Evolutionary conservation across 345 rosid genomes (phyloP).

Genomic region (Melastoma malabathricum): DNA sequence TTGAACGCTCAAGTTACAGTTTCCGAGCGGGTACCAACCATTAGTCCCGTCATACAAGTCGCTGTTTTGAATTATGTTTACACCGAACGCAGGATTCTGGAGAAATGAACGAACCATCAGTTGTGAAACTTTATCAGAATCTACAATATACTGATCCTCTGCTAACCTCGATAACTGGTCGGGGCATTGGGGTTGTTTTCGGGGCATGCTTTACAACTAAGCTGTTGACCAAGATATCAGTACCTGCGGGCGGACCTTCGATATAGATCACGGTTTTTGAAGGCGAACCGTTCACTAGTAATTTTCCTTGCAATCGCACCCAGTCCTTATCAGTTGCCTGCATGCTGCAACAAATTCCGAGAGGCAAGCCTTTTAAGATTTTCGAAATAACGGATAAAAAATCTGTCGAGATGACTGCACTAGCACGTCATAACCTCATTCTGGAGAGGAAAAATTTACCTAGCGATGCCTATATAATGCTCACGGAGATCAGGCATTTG

Average conservation of each 20-base stretch:
- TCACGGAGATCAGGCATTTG: slow-evolving; percentile 55
- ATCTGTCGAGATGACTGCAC: too few relatives aligned
- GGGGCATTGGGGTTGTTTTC: slow-evolving; percentile 48
- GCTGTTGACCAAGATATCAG: slow-evolving; percentile 73
- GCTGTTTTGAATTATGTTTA: slow-evolving; percentile 63
- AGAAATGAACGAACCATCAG: not conserved
- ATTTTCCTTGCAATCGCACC: slow-evolving; percentile 71
- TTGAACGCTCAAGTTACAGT: slow-evolving; percentile 49
- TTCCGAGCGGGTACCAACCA: slow-evolving; percentile 88
- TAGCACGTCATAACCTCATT: not conserved
- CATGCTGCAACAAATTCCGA: slow-evolving; percentile 25
- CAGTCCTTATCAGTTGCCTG: slow-evolving; percentile 76
- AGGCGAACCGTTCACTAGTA: slow-evolving; percentile 70
- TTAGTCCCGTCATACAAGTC: slow-evolving; percentile 44
- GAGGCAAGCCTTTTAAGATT: not conserved
- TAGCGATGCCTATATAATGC: slow-evolving; percentile 67
- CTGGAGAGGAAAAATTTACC: slow-evolving; percentile 26
- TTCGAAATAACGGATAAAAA: too few relatives aligned
- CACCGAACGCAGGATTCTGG: slow-evolving; percentile 68
- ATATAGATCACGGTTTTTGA: slow-evolving; percentile 67
- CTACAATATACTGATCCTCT: too few relatives aligned
- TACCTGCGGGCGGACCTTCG: slow-evolving; percentile 93
- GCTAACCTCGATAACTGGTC: slow-evolving; percentile 59
- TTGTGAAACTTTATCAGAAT: not conserved
- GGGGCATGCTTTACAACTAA: slow-evolving; percentile 62